These are phyloP conservation scores for Leishmania lainsoni DNA, from an alignment of 208 protist species.

Conservation along the genomic window DNA sequence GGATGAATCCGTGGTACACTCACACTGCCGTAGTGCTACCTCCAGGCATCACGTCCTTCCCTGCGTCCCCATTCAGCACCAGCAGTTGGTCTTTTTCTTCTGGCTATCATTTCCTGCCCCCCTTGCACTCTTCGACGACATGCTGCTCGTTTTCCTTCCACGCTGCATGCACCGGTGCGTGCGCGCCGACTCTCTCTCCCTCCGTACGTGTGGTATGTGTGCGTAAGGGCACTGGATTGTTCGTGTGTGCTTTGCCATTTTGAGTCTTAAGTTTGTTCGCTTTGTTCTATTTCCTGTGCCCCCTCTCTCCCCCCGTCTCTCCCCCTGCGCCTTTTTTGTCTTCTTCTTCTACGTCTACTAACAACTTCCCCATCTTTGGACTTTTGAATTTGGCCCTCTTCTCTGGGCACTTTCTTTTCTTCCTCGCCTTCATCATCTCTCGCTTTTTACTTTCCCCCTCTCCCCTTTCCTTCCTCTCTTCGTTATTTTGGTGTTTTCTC, in stretches of 20 bases:
- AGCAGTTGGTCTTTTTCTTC: neutral
- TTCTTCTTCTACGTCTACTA: too few species aligned
- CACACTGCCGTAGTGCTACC: neutral
- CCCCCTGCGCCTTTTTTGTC: neutral
- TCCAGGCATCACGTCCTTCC: neutral
- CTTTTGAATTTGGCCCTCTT: too few species aligned
- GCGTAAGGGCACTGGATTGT: neutral
- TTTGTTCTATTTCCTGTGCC: neutral
- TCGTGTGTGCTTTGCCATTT: neutral
- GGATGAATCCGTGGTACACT: neutral
- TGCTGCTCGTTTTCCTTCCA: neutral
- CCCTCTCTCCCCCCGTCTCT: neutral
- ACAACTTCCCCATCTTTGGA: too few species aligned
- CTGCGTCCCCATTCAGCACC: neutral
- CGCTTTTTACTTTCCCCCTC: neutral
- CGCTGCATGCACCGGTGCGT: neutral
- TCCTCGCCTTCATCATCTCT: neutral
- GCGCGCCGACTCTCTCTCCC: neutral
- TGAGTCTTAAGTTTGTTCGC: neutral
- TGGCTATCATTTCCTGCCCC: neutral
- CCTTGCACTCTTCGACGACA: neutral
- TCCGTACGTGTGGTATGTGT: neutral
- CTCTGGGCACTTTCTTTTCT: neutral
- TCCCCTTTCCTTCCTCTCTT: neutral
- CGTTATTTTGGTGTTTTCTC: neutral